These are phyloP conservation scores for Monosporascus ibericus DNA, from an alignment of 2,329 filamentous ascomycete genomes.

Conservation along the genomic window DNA sequence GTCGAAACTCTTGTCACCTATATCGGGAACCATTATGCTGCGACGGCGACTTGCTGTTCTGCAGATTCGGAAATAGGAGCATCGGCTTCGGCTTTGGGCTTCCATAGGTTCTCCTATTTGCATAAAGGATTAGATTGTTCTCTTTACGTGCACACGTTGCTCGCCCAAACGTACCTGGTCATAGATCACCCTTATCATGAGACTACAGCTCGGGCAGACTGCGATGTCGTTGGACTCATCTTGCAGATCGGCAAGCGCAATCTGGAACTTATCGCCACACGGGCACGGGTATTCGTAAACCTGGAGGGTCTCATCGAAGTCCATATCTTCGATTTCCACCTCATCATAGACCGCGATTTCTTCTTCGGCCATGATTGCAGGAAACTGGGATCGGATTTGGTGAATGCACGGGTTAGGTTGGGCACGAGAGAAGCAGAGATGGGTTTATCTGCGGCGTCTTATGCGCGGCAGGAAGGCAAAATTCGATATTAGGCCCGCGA, in stretches of 20 bases:
- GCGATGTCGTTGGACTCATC: constrained; percentile 84
- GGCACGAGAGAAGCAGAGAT: too few relatives aligned
- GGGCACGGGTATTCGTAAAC: constrained; percentile 96
- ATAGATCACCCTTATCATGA: constrained; percentile 95
- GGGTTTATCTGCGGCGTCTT: not conserved
- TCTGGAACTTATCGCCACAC: constrained; percentile 95
- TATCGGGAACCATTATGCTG: constrained; percentile 14
- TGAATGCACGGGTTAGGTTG: too few relatives aligned
- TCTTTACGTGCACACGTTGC: not conserved
- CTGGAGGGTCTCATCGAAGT: constrained; percentile 72
- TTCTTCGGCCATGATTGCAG: constrained; percentile 44
- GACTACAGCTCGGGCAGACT: constrained; percentile 94
- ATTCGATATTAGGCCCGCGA: not conserved
- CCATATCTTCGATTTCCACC: constrained; percentile 99
- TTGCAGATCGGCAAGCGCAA: constrained; percentile 72
- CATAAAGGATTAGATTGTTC: constrained; percentile 1
- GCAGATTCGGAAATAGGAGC: constrained; percentile 16
- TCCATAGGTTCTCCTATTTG: constrained; percentile 23
- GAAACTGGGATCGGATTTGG: constrained; percentile 41
- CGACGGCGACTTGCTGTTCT: constrained; percentile 21
- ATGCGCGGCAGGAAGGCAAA: not conserved
- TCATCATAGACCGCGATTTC: constrained; percentile 82
- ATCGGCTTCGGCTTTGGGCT: constrained; percentile 12
- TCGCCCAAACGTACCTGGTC: constrained; percentile 58
- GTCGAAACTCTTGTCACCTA: too few relatives aligned